phyloP scores from a whole-genome alignment of 2,329 filamentous ascomycete genomes.

The Polychaeton citri region DNA sequence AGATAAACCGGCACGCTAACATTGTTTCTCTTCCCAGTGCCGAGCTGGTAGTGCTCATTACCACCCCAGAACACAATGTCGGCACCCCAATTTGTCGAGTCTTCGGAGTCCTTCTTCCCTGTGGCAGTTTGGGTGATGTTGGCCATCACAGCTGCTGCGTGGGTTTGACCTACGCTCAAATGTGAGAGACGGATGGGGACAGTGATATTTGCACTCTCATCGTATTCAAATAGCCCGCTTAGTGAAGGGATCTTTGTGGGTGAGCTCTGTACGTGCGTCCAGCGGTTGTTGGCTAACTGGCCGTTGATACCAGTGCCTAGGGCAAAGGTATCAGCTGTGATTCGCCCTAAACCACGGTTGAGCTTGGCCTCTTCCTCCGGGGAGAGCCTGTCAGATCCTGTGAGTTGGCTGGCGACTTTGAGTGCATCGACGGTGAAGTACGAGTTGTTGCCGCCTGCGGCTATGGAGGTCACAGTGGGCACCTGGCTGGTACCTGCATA shows the following conservation, averaged over 20 bases:
- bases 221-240: constrained; percentile 74
- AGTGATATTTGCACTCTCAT: constrained; percentile 54
- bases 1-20: constrained; percentile 64
- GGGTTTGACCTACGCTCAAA: constrained; percentile 65
- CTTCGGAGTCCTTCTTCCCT: constrained; percentile 34
- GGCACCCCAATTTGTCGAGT: constrained; percentile 75
- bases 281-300: constrained; percentile 69
- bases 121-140: constrained; percentile 55
- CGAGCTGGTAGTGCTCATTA: constrained; percentile 87
- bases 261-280: constrained; percentile 70
- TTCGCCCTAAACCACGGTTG: constrained; percentile 35
- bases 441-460: constrained; percentile 74
- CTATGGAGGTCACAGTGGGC: constrained; percentile 60
- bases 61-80: constrained; percentile 91
- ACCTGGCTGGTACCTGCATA: constrained; percentile 53
- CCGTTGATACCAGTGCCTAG: constrained; percentile 80
- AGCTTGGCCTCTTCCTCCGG: neutral
- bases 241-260: constrained; percentile 73
- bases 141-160: constrained; percentile 69
- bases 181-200: constrained; percentile 65
- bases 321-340: constrained; percentile 70
- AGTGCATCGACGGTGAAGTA: constrained; percentile 77
- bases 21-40: constrained; percentile 80
- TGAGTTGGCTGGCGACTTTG: constrained; percentile 34
- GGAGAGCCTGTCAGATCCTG: constrained; percentile 21